Base-by-base conservation (phyloP, 2,329 filamentous ascomycete genomes). In the Chaetomium globosum region DNA sequence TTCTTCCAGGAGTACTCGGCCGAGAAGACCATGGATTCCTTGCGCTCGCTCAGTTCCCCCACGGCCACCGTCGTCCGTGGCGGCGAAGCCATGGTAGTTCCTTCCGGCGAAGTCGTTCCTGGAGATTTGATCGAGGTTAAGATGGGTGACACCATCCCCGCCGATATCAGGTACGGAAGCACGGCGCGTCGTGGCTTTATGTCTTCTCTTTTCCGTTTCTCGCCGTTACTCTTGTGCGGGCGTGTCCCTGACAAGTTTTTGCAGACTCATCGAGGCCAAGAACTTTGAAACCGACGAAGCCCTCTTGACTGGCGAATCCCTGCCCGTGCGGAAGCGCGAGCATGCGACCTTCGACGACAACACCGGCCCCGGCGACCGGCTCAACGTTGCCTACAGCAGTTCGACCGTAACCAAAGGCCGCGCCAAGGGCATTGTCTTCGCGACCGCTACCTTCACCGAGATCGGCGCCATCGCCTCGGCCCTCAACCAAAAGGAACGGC, bases 201-300 rank as follows among this genome's bases (percentile, higher is more conserved):
- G 21, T 30, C n/a, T 43, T 5, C 13, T 49, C 31, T 33, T 33
- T 52, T 13, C 6, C 6, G 43, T 19, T 10, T 9, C 4, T 19
- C 13, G 2, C 19, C 16, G 43, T 48, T 3, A 19, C 13, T 19
- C 2, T 19, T 4, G 46, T 23, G 46, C 1, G 46, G 46, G 3
- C n/a, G 46, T 48, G n/a, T 23, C 46, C 33, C 26, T 56, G 23
- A 56, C 30, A 30, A 26, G 13, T 49, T 2, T 12, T 36, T 36
- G 52, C 16, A 71, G 88, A 68, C 77, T 88, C 30, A 76, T 89
- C 67, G 83, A 89, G 69, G 85, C 84, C 60, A 87, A 92, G 78
- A 93, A 93, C 75, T 80, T 92, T 65, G 89, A 89, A 63, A 89
- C 89, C 69, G 91, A 96, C 69, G 89, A 92, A 76, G 88, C 89